Evolutionary conservation across 805 yeast species (phyloP).

Genomic region (Starmerella stellata): DNA sequence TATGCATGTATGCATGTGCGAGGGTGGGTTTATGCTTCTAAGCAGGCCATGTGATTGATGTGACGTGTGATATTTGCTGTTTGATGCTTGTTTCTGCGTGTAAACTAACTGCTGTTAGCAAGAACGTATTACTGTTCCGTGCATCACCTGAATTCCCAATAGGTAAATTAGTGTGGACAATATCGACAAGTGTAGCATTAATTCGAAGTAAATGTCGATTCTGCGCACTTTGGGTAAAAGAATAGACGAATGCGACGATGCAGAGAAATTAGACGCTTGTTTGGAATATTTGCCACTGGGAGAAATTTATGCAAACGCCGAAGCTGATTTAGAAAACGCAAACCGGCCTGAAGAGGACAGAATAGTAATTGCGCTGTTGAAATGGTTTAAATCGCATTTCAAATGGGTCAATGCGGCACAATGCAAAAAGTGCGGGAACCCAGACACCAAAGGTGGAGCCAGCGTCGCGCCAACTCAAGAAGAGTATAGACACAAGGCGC

Average conservation of each 20-base stretch:
- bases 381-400: conserved; percentile 67
- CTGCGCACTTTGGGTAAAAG: neutral
- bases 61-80: too few species aligned
- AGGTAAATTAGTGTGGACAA: too few species aligned
- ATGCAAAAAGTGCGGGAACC: conserved; percentile 37
- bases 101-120: too few species aligned
- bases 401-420: conserved; percentile 61
- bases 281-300: conserved; percentile 47
- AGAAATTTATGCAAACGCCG: conserved; percentile 42
- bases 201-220: too few species aligned
- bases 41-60: too few species aligned
- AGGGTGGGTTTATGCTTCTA: too few species aligned
- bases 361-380: conserved; percentile 37
- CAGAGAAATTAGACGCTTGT: conserved; percentile 34
- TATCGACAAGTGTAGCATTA: too few species aligned
- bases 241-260: conserved; percentile 26
- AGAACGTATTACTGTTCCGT: too few species aligned
- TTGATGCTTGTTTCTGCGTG: too few species aligned
- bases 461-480: conserved; percentile 28
- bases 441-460: conserved; percentile 27
- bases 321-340: conserved; percentile 16
- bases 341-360: conserved; percentile 35
- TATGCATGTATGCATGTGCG: too few species aligned
- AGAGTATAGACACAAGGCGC: conserved; percentile 36
- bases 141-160: too few species aligned